Base-by-base conservation (phyloP, 1,139 yeast genomes). In the Hemisphaericaspora xylofermentans region DNA sequence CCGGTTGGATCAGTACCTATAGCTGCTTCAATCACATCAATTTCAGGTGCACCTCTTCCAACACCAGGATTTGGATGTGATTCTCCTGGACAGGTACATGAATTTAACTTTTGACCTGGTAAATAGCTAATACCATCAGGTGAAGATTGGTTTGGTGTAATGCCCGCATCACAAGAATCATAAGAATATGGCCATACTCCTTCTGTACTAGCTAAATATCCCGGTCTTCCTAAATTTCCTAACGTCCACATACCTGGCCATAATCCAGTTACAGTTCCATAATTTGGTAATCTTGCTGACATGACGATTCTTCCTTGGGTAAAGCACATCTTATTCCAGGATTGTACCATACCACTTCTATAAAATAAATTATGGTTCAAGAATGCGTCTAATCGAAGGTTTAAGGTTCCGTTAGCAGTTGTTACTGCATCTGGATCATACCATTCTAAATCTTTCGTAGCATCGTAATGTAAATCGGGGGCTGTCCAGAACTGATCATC, bases 171-270 rank as follows among this genome's bases (percentile, higher is more conserved):
- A 66, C 95, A 88, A 16, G 77, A 63, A 32, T 81, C 79, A 58
- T 88, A 88, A 12, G 88, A 72, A 56, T 87, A 88, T 3, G 95
- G 95, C 96, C 95, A 88, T 12, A 85, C 83, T 33, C 95, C 95
- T 34, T 86, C 93, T 3, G 95, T 78, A 7, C 87, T 63, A 3
- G 91, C 89, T 57, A 80, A 59, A 58, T 76, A 87, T 10, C 96
- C 96, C 0, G 96, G 88, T 51, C 95, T 75, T 24, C 86, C 96
- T 44, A 88, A 67, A 54, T 88, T 88, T 36, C 95, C 96, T 74
- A 88, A 71, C 2, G 93, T 75, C 96, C 96, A 88, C 42, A 86
- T 58, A 64, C 95, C 96, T 1, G 96, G 96, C 96, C 96, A 88
- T 43, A 87, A 66, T 32, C 95, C 95, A 8, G 80, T 71, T 19